These are phyloP conservation scores for Didymella exigua DNA, from an alignment of 2,329 filamentous ascomycete genomes.

Conservation along the genomic window DNA sequence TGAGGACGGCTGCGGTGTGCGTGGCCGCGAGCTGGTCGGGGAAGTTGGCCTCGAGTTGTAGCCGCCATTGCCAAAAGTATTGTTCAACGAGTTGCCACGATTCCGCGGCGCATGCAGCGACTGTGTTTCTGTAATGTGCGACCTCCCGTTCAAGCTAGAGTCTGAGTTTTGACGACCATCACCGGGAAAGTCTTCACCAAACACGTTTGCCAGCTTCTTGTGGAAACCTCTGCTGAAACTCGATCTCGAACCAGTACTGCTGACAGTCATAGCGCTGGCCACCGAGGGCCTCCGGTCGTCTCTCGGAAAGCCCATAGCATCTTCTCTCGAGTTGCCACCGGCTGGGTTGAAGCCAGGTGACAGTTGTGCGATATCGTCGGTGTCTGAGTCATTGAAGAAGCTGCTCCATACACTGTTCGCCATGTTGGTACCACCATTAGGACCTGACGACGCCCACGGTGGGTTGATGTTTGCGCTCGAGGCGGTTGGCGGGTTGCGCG, in stretches of 20 bases:
- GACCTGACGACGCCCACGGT: conserved; percentile 57
- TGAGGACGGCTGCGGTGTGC: conserved; percentile 84
- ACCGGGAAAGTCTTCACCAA: conserved; percentile 84
- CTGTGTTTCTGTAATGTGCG: conserved; percentile 59
- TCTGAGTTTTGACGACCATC: conserved; percentile 72
- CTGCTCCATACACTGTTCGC: conserved; percentile 56
- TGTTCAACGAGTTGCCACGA: conserved; percentile 82
- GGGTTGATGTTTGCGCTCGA: conserved; percentile 57
- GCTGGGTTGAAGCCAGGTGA: conserved; percentile 69
- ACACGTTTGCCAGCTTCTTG: conserved; percentile 88
- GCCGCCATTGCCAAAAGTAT: conserved; percentile 58
- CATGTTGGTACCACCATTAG: conserved; percentile 49
- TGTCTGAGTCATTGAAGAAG: conserved; percentile 78
- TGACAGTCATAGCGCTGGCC: conserved; percentile 84
- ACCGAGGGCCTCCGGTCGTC: conserved; percentile 85
- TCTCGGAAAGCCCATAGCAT: conserved; percentile 52
- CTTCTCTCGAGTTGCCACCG: conserved; percentile 58
- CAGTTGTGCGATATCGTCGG: conserved; percentile 70
- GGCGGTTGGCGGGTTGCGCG: conserved; percentile 63
- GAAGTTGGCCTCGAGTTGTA: conserved; percentile 65
- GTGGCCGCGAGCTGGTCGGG: conserved; percentile 75
- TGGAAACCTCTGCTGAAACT: conserved; percentile 69
- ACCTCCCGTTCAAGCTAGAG: conserved; percentile 60
- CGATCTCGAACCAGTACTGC: conserved; percentile 81
- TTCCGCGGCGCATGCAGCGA: conserved; percentile 71